Conservation (phyloP, 257 asterid genomes). For the Thymus mandschuricus region DNA sequence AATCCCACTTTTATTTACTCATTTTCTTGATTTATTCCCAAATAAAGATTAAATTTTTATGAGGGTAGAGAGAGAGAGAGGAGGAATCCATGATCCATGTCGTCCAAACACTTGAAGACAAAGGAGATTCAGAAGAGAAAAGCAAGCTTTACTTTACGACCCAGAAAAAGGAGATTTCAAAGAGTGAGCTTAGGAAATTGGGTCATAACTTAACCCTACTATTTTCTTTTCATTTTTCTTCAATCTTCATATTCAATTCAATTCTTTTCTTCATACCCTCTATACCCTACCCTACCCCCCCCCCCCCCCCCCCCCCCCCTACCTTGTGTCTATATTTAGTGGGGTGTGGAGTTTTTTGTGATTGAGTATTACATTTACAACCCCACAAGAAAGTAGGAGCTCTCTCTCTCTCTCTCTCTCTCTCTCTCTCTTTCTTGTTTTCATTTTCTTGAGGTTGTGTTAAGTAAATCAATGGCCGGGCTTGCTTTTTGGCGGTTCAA, state of each 20-base stretch:
- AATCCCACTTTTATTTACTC: constrained; percentile 1
- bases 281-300: background rate
- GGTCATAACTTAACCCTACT: constrained; percentile 41
- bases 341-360: constrained; percentile 32
- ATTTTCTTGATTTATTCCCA: background rate
- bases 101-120: constrained; percentile 93
- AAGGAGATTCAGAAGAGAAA: constrained; percentile 75
- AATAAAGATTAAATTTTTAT: background rate
- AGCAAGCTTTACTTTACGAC: constrained; percentile 80
- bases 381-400: constrained; percentile 41
- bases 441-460: constrained; percentile 35
- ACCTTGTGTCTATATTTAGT: constrained; percentile 60
- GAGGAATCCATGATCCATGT: constrained; percentile 50
- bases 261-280: background rate
- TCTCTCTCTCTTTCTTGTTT: too few species aligned
- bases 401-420: background rate
- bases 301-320: constrained; percentile 5
- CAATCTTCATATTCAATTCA: background rate
- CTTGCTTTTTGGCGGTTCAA: constrained; percentile 44
- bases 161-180: constrained; percentile 77
- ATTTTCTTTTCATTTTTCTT: background rate
- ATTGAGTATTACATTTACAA: constrained; percentile 36
- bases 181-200: constrained; percentile 57
- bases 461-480: constrained; percentile 35
- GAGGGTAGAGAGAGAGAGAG: background rate